phyloP scores from a whole-genome alignment of 2,329 filamentous ascomycete species.

The Dothiorella sarmentorum region DNA sequence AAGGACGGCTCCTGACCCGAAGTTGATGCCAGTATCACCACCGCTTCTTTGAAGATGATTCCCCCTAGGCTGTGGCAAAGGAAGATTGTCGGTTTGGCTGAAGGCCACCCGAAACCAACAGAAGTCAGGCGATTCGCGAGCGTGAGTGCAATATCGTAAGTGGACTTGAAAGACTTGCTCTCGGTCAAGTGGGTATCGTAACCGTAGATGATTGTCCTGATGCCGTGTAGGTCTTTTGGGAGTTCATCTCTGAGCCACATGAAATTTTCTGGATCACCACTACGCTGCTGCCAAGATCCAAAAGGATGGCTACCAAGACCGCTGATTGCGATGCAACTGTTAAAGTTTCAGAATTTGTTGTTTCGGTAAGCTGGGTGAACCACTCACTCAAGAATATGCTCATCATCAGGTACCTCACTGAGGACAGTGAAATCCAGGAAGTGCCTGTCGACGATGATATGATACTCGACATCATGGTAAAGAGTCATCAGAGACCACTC shows the following conservation, averaged over 20 bases:
- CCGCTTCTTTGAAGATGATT: background rate
- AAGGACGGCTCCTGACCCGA: background rate
- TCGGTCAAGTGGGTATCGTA: background rate
- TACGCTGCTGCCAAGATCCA: background rate
- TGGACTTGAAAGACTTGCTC: background rate
- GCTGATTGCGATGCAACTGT: background rate
- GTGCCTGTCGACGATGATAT: background rate
- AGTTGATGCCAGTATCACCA: background rate
- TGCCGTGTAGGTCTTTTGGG: background rate
- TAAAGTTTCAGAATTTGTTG: background rate
- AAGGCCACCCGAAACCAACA: background rate
- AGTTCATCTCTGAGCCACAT: slow-evolving; percentile 1
- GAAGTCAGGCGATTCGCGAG: background rate
- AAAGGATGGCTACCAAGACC: background rate
- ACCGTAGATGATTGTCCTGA: background rate
- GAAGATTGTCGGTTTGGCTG: background rate
- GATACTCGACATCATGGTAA: background rate
- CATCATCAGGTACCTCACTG: background rate
- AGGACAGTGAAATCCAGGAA: background rate
- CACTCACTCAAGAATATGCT: background rate
- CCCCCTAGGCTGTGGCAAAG: background rate
- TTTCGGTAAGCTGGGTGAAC: too few relatives aligned
- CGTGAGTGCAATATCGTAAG: background rate
- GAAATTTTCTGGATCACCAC: background rate
- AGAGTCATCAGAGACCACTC: background rate